A percentile compares a stretch with the other conserved stretches of the same genome.
Conservation (phyloP, 768 basidiomycete genomes). For the Mycena galericulata region DNA sequence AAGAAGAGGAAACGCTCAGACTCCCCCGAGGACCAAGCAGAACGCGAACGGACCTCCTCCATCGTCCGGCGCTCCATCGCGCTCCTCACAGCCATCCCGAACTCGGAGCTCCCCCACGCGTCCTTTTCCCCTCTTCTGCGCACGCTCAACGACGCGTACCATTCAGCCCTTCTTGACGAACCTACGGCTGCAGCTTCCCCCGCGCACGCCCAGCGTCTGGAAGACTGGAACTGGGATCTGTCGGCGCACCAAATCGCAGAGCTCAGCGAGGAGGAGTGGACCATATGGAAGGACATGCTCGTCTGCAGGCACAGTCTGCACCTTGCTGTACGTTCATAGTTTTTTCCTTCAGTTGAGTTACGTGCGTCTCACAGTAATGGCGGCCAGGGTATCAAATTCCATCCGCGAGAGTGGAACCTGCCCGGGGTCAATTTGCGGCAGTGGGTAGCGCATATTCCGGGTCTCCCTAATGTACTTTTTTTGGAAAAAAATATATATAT, state of each 20-base stretch:
- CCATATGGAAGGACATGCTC: conserved; percentile 27
- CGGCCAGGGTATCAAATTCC: conserved; percentile 12
- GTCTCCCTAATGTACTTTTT: background rate
- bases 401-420: conserved; percentile 23
- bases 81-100: conserved; percentile 7
- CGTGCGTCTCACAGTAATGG: background rate
- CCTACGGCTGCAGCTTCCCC: background rate
- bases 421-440: conserved; percentile 19
- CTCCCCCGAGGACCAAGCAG: background rate
- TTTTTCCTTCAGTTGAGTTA: background rate
- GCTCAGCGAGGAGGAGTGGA: conserved; percentile 15
- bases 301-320: background rate
- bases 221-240: conserved; percentile 29
- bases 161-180: conserved; percentile 10
- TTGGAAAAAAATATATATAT: background rate
- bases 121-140: conserved; percentile 5
- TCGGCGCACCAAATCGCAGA: conserved; percentile 6
- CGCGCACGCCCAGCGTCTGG: background rate
- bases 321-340: background rate
- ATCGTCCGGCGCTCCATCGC: conserved; percentile 23
- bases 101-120: conserved; percentile 7
- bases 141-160: conserved; percentile 9
- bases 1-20: conserved; percentile 15
- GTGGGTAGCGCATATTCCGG: conserved; percentile 22
- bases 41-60: conserved; percentile 12